Percentiles rank a stretch among this genome's conserved stretches.
phyloP scores from a whole-genome alignment of 129 eudicot species.

The Artemisia argyi region DNA sequence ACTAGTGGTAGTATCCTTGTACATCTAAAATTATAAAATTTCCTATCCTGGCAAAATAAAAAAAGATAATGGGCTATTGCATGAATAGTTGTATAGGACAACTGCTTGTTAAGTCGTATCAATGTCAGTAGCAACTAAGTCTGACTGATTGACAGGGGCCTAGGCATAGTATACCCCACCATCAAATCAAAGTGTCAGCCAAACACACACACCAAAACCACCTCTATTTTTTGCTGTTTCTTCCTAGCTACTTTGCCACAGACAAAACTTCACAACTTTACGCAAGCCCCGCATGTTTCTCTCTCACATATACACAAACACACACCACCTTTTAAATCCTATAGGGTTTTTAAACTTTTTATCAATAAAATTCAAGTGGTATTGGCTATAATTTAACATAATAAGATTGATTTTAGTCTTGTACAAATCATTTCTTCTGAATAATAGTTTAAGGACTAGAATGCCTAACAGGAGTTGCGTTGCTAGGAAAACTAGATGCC shows the following conservation, averaged over 20 bases:
- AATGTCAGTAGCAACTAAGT: slow-evolving; percentile 30
- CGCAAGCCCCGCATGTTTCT: slow-evolving; percentile 18
- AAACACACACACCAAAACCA: slow-evolving; percentile 2
- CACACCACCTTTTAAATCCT: background rate
- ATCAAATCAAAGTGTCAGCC: slow-evolving; percentile 43
- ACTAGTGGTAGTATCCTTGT: too few species aligned
- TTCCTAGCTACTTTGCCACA: background rate
- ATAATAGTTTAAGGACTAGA: too few species aligned
- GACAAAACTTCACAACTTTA: slow-evolving; percentile 25
- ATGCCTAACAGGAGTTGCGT: too few species aligned
- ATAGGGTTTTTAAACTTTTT: too few species aligned
- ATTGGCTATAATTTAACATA: too few species aligned
- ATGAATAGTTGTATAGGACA: slow-evolving; percentile 22
- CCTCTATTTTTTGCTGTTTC: background rate
- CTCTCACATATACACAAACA: background rate
- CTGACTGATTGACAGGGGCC: slow-evolving; percentile 29
- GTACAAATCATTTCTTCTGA: too few species aligned
- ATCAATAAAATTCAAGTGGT: too few species aligned
- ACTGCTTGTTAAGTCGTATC: slow-evolving; percentile 33
- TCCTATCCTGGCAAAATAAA: too few species aligned
- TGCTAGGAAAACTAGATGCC: too few species aligned
- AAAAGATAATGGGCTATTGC: background rate
- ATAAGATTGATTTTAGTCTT: too few species aligned
- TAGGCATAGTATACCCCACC: slow-evolving; percentile 29
- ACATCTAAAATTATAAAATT: too few species aligned